Evolutionary conservation across 352 stramenopile species (phyloP), one percentile per base, ranked within the genome.

Genomic region (Globisporangium radiosum): DNA sequence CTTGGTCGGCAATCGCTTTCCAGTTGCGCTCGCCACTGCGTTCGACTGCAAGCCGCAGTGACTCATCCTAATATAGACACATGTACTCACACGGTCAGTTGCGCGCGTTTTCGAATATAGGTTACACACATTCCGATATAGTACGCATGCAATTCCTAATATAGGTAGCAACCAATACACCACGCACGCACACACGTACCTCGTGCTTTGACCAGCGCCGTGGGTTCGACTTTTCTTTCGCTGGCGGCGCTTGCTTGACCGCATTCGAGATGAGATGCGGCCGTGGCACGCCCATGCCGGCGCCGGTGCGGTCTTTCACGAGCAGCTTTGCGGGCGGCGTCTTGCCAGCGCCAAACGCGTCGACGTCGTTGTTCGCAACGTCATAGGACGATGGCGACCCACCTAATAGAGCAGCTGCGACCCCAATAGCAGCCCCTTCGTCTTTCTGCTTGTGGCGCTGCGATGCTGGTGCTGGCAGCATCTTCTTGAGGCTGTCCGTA

Each of bases 1-100:
- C 87, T 63, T 95, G 86, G 52, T 96, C 82, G 5, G 91, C 90
- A 52, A 97, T 97, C 5, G 89, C 87, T 65, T 95, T 95, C 85
- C 85, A 95, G 56, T 95, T 95, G 60, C 85, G 81, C 56, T 95
- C 85, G 3, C 85, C 85, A 39, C 85, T 95, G 54, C 85, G 73
- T 51, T 93, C 83, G n/a, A 95, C 85, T 36, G 85, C 85, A 11
- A 93, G 59, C 5, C 85, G 70, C 57, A 95, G 67, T 40, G 85
- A 93, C 57, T 95, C 85, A 55, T 95, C 85, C 68, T 83, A 59
- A 52, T 1, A 37, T 9, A 19, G 47, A 54, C 15, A 47, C 54
- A 44, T 64, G 19, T n/a, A 0, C 14, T 45, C 10, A 47, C 13
- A 14, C 2, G 0, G 7, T 19, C 17, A 38, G 15, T 38, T 25